These are phyloP conservation scores for Brassica cretica DNA, from an alignment of 345 rosid species.

Conservation along the genomic window DNA sequence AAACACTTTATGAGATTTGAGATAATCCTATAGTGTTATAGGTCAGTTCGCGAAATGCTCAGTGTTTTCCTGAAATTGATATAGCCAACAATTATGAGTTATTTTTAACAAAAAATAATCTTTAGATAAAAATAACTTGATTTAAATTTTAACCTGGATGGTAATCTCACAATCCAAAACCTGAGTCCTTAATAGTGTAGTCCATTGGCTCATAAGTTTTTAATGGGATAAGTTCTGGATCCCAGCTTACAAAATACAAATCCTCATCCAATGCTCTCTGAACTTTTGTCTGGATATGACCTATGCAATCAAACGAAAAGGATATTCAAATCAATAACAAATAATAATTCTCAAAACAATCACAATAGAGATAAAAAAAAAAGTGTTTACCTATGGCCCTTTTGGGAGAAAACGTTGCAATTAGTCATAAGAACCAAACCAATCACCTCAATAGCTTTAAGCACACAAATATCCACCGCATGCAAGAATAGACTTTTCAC, in stretches of 20 bases:
- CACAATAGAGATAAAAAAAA: too few species aligned
- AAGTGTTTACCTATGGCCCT: too few species aligned
- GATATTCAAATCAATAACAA: neutral
- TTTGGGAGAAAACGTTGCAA: too few species aligned
- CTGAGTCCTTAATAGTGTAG: neutral
- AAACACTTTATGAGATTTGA: neutral
- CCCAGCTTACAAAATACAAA: neutral
- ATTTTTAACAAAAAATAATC: neutral
- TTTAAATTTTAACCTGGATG: neutral
- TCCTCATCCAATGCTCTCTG: neutral
- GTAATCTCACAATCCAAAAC: neutral
- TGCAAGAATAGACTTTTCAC: neutral
- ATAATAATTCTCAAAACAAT: too few species aligned
- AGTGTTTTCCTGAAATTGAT: neutral
- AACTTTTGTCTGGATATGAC: neutral
- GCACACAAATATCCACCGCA: neutral
- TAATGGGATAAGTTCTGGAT: neutral
- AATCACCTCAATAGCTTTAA: neutral
- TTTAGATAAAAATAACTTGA: neutral
- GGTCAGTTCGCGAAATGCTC: neutral
- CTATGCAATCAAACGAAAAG: neutral
- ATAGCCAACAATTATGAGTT: neutral
- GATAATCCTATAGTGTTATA: neutral
- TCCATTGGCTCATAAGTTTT: neutral
- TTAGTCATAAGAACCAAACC: neutral